phyloP scores from a whole-genome alignment of 1,139 yeast species.

The Debaryomyces udenii region DNA sequence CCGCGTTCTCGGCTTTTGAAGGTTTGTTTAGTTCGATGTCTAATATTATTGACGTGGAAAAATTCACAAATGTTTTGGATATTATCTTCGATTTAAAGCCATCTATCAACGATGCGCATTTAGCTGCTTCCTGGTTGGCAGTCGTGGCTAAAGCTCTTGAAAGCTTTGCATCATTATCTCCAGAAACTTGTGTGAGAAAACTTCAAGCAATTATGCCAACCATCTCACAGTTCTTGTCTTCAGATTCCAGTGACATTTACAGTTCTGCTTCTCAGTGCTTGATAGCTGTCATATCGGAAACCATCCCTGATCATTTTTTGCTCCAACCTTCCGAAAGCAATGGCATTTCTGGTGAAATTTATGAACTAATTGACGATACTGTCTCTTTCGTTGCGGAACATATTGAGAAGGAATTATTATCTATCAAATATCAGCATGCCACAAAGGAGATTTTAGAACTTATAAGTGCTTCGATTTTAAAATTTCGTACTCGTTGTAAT shows the following conservation, averaged over 20 bases:
- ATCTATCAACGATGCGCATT: constrained; percentile 74
- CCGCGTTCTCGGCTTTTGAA: constrained; percentile 86
- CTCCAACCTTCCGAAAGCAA: constrained; percentile 50
- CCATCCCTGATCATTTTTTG: constrained; percentile 62
- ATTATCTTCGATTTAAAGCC: constrained; percentile 82
- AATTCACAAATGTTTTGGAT: constrained; percentile 64
- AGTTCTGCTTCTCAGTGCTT: constrained; percentile 85
- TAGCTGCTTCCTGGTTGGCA: constrained; percentile 94
- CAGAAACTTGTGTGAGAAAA: constrained; percentile 56
- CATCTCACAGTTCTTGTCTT: constrained; percentile 62
- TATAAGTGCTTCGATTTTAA: constrained; percentile 62
- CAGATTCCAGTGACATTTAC: constrained; percentile 70
- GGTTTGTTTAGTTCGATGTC: constrained; percentile 79
- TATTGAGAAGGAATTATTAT: constrained; percentile 58
- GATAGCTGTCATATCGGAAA: constrained; percentile 70
- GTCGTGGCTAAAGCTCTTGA: constrained; percentile 86
- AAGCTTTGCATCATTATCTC: constrained; percentile 64
- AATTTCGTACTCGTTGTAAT: constrained; percentile 66
- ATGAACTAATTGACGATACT: constrained; percentile 60
- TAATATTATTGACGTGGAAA: constrained; percentile 62
- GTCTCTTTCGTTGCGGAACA: constrained; percentile 52
- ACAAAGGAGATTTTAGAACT: constrained; percentile 76
- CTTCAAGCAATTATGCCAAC: constrained; percentile 60
- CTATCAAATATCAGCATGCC: constrained; percentile 76
- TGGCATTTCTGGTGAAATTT: constrained; percentile 45